Percentiles rank a stretch among this genome's conserved stretches.
Evolutionary conservation across 2,329 filamentous ascomycete genomes (phyloP).

Genomic region (Aspergillus novoparasiticus): DNA sequence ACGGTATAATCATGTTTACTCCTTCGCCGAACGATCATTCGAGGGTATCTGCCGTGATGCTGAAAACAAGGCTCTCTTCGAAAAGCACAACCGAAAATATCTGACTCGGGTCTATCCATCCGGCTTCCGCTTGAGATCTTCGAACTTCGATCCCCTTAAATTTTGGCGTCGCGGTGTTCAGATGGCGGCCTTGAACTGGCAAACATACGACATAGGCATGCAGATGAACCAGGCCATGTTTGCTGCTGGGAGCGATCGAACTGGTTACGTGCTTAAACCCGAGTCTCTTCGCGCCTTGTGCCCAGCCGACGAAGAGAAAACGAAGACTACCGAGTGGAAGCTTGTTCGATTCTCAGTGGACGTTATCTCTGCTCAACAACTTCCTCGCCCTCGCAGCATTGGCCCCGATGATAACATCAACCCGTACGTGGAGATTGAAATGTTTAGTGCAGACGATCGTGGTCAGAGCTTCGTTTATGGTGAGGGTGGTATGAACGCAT

Average conservation of each 20-base stretch:
- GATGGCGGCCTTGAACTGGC: slow-evolving; percentile 98
- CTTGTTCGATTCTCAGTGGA: slow-evolving; percentile 83
- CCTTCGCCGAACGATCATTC: slow-evolving; percentile 88
- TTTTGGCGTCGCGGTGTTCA: slow-evolving; percentile 96
- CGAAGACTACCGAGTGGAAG: slow-evolving; percentile 72
- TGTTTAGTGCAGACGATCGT: slow-evolving; percentile 93
- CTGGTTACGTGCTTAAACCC: slow-evolving; percentile 93
- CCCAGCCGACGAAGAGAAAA: slow-evolving; percentile 30
- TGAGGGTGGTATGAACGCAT: slow-evolving; percentile 67
- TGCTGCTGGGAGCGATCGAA: slow-evolving; percentile 79
- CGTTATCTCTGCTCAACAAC: slow-evolving; percentile 89
- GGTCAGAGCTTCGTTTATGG: slow-evolving; percentile 70
- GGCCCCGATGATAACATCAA: slow-evolving; percentile 77
- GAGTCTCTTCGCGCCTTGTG: slow-evolving; percentile 66
- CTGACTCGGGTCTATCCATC: slow-evolving; percentile 95
- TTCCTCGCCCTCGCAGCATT: slow-evolving; percentile 78
- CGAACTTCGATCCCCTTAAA: slow-evolving; percentile 90
- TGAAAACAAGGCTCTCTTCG: slow-evolving; percentile 75
- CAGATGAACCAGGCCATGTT: slow-evolving; percentile 99
- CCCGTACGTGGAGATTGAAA: slow-evolving; percentile 91
- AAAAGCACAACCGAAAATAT: slow-evolving; percentile 87
- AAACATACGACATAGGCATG: slow-evolving; percentile 94
- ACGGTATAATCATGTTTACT: slow-evolving; percentile 91
- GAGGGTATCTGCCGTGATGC: slow-evolving; percentile 75
- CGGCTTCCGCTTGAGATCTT: slow-evolving; percentile 76